Conservation (phyloP, 306 rosid genomes). For the Rosa chinensis region DNA sequence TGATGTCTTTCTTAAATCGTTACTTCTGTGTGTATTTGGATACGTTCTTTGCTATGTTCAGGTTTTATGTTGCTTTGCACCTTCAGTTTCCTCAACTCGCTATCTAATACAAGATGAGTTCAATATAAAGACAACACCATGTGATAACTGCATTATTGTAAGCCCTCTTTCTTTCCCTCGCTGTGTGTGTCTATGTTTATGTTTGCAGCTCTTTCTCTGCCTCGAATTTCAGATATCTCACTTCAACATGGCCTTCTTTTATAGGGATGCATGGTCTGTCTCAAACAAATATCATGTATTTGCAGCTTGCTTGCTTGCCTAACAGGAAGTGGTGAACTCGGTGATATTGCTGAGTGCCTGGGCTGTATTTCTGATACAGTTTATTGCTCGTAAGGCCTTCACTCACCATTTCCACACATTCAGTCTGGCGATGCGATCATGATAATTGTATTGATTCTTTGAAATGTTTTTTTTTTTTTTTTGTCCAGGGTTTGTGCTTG, state of each 20-base stretch:
- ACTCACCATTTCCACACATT: slow-evolving; percentile 7
- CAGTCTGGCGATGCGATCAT: neutral
- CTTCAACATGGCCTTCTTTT: slow-evolving; percentile 5
- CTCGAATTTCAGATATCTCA: slow-evolving; percentile 1
- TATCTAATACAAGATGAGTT: slow-evolving; percentile 79
- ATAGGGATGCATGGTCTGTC: slow-evolving; percentile 53
- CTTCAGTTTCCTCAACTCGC: slow-evolving; percentile 82
- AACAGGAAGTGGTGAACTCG: slow-evolving; percentile 52
- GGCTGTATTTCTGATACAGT: slow-evolving; percentile 54
- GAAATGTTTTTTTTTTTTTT: neutral
- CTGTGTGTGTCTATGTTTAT: neutral
- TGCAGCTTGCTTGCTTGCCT: slow-evolving; percentile 56
- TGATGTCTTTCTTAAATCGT: neutral
- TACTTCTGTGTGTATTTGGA: neutral
- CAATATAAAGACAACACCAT: slow-evolving; percentile 69
- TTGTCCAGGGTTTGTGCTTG: slow-evolving; percentile 69
- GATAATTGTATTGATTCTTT: slow-evolving; percentile 17
- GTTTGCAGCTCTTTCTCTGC: neutral
- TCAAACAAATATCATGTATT: slow-evolving; percentile 61
- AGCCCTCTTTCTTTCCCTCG: slow-evolving; percentile 19
- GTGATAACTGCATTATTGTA: slow-evolving; percentile 74
- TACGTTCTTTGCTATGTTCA: slow-evolving; percentile 27
- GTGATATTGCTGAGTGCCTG: slow-evolving; percentile 47
- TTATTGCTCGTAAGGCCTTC: slow-evolving; percentile 67
- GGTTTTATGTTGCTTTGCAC: slow-evolving; percentile 68